Evolutionary conservation across 306 rosid species (phyloP), one percentile per base, ranked within the genome.

Genomic region (Prunus armeniaca): DNA sequence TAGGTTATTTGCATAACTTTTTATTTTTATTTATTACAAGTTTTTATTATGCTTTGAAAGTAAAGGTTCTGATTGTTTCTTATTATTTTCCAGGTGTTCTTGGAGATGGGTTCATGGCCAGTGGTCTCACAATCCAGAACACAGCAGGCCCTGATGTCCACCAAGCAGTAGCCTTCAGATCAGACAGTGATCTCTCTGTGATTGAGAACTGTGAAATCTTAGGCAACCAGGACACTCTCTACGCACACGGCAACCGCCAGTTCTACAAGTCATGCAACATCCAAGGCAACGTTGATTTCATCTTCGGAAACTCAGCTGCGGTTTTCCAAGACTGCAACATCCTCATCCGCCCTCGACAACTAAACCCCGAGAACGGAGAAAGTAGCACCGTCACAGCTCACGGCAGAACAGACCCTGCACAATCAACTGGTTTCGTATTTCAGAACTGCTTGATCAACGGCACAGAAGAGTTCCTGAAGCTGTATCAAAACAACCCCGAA

Each of bases 61-160:
- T 32, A 32, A 32, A 32, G 38, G 38, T 32, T 32, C 7, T 32
- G 38, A 32, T 32, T 32, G 38, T 32, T 32, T 32, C 38, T 32
- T 32, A 32, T 22, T 22, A 17, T 24, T n/a, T 32, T 32, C 65
- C 83, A 95, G 98, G 90, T 6, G 91, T 95, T 56, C 68, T 80
- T 60, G 98, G 98, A 0, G 98, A 95, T 84, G 97, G 98, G n/a
- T 95, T 95, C 89, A 89, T 92, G 97, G 98, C 98, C 0, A 85
- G 76, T 63, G 89, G 88, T 43, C 82, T 95, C 3, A 95, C 97
- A 6, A 67, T 95, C 32, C 58, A 86, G 15, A 95, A 95, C 90
- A 92, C 91, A 0, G 97, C 97, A 0, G 98, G 98, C 0, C 90
- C 96, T 9, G 92, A 85, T 24, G 93, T 87, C 18, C 96, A 89